phyloP scores from a whole-genome alignment of 1,284 basidiomycete species.

The Ganoderma leucocontextum region DNA sequence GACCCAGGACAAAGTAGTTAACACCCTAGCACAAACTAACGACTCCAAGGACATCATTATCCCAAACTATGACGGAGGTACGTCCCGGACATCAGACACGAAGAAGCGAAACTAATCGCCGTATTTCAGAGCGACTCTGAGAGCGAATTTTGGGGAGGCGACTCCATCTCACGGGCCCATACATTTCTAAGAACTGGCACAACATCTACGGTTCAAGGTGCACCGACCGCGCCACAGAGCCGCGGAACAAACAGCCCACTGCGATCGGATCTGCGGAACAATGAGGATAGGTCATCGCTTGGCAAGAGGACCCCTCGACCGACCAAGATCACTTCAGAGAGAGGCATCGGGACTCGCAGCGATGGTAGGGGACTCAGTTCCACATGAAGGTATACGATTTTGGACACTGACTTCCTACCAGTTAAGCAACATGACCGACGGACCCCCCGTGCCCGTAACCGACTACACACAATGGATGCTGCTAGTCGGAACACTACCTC shows the following conservation, averaged over 20 bases:
- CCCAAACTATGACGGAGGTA: background rate
- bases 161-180: background rate
- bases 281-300: background rate
- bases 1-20: background rate
- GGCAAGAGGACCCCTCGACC: background rate
- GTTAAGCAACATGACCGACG: background rate
- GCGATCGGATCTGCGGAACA: background rate
- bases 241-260: no score
- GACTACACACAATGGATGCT: background rate
- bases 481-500: background rate
- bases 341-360: slow-evolving; percentile 1
- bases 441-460: background rate
- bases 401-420: background rate
- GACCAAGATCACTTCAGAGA: slow-evolving; percentile 4
- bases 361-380: background rate
- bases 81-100: background rate
- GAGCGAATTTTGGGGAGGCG: slow-evolving; percentile 17
- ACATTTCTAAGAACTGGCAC: background rate
- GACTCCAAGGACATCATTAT: background rate
- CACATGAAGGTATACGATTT: background rate
- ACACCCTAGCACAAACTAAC: background rate
- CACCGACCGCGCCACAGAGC: background rate
- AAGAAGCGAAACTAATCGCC: background rate
- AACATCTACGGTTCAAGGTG: background rate
- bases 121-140: slow-evolving; percentile 14